Base-by-base conservation (phyloP, 305 asterid genomes). In the Rubia peregrina region DNA sequence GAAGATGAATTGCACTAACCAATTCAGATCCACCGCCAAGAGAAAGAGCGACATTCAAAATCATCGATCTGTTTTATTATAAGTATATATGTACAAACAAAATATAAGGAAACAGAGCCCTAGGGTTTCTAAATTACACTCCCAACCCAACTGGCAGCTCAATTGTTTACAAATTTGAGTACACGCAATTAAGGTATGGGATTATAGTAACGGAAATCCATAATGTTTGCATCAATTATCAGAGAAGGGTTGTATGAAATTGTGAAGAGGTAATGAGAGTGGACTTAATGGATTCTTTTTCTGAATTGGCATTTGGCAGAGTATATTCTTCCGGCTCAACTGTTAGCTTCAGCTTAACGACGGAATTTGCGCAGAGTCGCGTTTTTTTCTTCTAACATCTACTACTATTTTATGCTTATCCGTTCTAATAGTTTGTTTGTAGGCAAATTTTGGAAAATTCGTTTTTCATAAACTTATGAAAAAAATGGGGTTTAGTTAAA, bases 11-110 rank as follows among this genome's bases (percentile, higher is more conserved):
- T 85, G 95, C 83, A 84, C 78, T 77, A 87, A 81, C 86, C 92
- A 85, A 83, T 85, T 82, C 77, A 89, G 93, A 90, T 92, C 95
- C 90, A 83, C 91, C 83, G 87, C 88, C 76, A 85, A 38, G 19
- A 63, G 96, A 80, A 82, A 89, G 93, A 90, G 71, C 73, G 77
- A 78, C 74, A 65, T 71, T 70, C 72, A 70, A 42, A 71, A 68
- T 89, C 78, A 74, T 74, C 70, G 73, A 68, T 68, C 67, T 71
- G 49, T 61, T 41, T 40, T 53, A 30, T 10, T 68, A 48, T 67
- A 33, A 7, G 51, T 12, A 1, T 6, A 30, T 26, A 26, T 2
- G 30, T 14, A 49, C 56, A 51, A n/a, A 17, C 59, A 48, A 48
- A n/a, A 48, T 13, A 13, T 2, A 48, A 55, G 30, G 61, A 55